phyloP scores from a whole-genome alignment of 2,329 filamentous ascomycete species.

The Aquanectria penicillioides region DNA sequence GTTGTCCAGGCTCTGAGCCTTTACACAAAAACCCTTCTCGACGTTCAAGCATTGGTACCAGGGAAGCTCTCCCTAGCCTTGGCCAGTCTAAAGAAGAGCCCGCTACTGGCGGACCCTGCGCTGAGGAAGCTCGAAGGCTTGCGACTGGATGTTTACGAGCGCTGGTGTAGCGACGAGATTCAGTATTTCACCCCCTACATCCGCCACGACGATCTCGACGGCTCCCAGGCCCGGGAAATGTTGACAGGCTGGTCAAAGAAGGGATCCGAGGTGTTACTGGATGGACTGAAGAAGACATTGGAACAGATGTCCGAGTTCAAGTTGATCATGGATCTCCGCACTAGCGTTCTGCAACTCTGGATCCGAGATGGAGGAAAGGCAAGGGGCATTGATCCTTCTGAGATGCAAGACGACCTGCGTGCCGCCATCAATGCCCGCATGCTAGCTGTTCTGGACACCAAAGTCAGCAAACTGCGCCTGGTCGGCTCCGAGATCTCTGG shows the following conservation, averaged over 20 bases:
- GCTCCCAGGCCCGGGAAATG: constrained; percentile 67
- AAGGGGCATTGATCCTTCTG: constrained; percentile 72
- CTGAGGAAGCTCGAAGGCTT: constrained; percentile 75
- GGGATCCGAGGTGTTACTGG: constrained; percentile 67
- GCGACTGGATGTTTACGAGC: constrained; percentile 79
- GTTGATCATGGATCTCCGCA: constrained; percentile 75
- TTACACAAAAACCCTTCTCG: constrained; percentile 80
- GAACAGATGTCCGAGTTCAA: constrained; percentile 72
- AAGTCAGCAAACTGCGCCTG: constrained; percentile 71
- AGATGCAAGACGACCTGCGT: constrained; percentile 75
- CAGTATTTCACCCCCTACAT: constrained; percentile 89
- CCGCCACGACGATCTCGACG: constrained; percentile 79
- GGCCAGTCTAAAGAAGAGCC: constrained; percentile 72
- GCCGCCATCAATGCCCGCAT: constrained; percentile 75
- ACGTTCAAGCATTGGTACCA: constrained; percentile 81
- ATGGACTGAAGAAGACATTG: constrained; percentile 70
- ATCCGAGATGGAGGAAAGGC: constrained; percentile 73
- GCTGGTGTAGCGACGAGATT: constrained; percentile 86
- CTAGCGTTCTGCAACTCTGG: constrained; percentile 78
- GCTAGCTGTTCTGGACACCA: constrained; percentile 68
- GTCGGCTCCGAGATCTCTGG: constrained; percentile 73
- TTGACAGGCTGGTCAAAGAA: constrained; percentile 71
- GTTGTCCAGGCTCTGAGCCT: constrained; percentile 75
- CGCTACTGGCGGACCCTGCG: constrained; percentile 76
- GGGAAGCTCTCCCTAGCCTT: constrained; percentile 76